Base-by-base conservation (phyloP, 1,139 yeast species). In the Nakaseomyces sp. region DNA sequence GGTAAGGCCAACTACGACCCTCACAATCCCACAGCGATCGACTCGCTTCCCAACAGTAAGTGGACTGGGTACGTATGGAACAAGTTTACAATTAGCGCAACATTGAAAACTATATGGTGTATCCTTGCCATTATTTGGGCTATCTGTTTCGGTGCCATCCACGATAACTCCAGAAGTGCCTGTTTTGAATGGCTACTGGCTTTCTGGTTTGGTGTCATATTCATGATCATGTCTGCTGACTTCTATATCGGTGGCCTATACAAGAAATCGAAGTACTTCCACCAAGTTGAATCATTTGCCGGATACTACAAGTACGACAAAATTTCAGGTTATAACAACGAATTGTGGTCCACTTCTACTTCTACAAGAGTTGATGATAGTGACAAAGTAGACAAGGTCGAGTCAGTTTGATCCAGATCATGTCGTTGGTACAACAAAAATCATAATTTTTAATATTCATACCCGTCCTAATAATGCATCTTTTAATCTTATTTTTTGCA, bases 141-240 rank as follows among this genome's bases (percentile, higher is more conserved):
- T 4, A 64, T 81, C 20, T 71, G 76, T 33, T 88, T 86, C 56
- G 89, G 79, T 12, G 72, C 64, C 2, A 66, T 69, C 46, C 67
- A 71, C 1, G 72, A 67, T 33, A 48, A 66, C 7, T 64, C 70
- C 36, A 64, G 70, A 13, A 65, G 71, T 13, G 86, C 76, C 3
- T 66, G 67, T 8, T 78, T 82, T 61, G 97, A 88, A 63, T 88
- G 96, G 96, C 60, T 77, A 5, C 65, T 87, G 41, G 79, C 88
- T 7, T 88, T 80, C 65, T 81, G 85, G 77, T 87, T 85, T 58
- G 93, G 94, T 10, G 61, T 81, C 38, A 71, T 84, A 51, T 73
- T 81, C 55, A 60, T 82, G n/a, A 66, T 81, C 50, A 74, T 89
- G 67, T 67, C 81, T 3, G 72, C 77, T 52, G 96, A 88, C 58